These are phyloP conservation scores for Arabis hirsuta DNA, from an alignment of 345 rosid species.

Conservation along the genomic window DNA sequence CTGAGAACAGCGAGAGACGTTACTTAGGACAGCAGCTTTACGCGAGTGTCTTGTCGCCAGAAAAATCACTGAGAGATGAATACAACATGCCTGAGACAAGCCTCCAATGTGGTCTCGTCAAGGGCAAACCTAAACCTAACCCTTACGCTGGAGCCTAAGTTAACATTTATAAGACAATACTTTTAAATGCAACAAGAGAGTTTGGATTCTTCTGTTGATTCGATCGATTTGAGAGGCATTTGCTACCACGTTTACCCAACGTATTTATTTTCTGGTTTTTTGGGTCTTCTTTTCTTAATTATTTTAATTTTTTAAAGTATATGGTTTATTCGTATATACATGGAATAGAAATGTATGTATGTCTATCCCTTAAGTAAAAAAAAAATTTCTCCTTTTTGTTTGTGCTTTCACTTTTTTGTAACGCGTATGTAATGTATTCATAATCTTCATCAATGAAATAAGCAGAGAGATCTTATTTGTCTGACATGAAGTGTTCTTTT, in stretches of 20 bases:
- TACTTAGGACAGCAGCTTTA: constrained; percentile 84
- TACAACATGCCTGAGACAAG: constrained; percentile 73
- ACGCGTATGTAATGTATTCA: constrained; percentile 35
- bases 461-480: constrained; percentile 39
- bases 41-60: constrained; percentile 66
- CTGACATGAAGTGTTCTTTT: constrained; percentile 14
- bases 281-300: constrained; percentile 7
- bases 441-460: constrained; percentile 37
- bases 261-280: constrained; percentile 21
- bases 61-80: constrained; percentile 81
- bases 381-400: no score
- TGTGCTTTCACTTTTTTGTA: constrained; percentile 38
- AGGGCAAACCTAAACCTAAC: constrained; percentile 55
- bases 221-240: constrained; percentile 27
- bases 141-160: constrained; percentile 61
- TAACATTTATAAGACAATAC: constrained; percentile 5
- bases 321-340: constrained; percentile 43
- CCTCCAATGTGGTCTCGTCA: constrained; percentile 61
- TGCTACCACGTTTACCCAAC: constrained; percentile 25
- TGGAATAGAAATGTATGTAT: constrained; percentile 35
- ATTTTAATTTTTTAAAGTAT: constrained; percentile 19
- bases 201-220: constrained; percentile 37
- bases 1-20: constrained; percentile 63
- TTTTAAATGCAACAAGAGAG: constrained; percentile 32
- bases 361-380: constrained; percentile 38